These are phyloP conservation scores for Mycena metata DNA, from an alignment of 768 basidiomycete species.

Conservation along the genomic window DNA sequence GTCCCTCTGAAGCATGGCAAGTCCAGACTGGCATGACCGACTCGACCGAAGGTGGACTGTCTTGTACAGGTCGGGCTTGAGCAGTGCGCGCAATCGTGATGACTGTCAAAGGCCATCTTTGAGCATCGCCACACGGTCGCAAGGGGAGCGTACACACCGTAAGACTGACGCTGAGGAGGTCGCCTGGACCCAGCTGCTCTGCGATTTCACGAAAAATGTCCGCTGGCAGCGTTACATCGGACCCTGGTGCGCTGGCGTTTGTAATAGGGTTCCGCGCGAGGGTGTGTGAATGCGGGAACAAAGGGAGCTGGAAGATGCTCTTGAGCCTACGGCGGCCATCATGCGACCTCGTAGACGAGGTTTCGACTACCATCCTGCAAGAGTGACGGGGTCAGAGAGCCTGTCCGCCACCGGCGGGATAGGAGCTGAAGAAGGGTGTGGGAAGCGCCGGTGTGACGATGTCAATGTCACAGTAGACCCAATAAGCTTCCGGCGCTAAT, in stretches of 20 bases:
- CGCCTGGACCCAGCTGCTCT: constrained; percentile 50
- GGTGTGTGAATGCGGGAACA: constrained; percentile 47
- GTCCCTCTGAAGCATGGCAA: constrained; percentile 51
- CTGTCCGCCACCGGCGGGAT: no score
- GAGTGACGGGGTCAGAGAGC: no score
- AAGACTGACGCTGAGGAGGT: constrained; percentile 58
- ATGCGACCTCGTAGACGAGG: neutral
- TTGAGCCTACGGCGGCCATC: constrained; percentile 51
- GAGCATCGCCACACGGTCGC: constrained; percentile 6
- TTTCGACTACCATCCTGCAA: neutral
- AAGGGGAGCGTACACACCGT: constrained; percentile 48
- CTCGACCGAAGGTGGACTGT: constrained; percentile 61
- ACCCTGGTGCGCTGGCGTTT: constrained; percentile 26
- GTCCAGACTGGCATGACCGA: constrained; percentile 51
- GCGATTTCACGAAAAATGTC: constrained; percentile 58
- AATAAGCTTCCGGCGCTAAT: no score
- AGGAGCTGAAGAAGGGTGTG: no score
- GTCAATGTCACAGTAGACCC: no score
- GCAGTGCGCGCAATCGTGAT: constrained; percentile 43
- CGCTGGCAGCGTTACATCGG: constrained; percentile 51
- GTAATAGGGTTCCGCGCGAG: constrained; percentile 44
- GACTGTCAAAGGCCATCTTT: constrained; percentile 43
- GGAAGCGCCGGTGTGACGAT: no score
- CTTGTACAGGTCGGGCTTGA: constrained; percentile 57
- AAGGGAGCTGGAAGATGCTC: constrained; percentile 51